These are phyloP conservation scores for Periconia sp. DNA, from an alignment of 2,329 filamentous ascomycete species.

Conservation along the genomic window DNA sequence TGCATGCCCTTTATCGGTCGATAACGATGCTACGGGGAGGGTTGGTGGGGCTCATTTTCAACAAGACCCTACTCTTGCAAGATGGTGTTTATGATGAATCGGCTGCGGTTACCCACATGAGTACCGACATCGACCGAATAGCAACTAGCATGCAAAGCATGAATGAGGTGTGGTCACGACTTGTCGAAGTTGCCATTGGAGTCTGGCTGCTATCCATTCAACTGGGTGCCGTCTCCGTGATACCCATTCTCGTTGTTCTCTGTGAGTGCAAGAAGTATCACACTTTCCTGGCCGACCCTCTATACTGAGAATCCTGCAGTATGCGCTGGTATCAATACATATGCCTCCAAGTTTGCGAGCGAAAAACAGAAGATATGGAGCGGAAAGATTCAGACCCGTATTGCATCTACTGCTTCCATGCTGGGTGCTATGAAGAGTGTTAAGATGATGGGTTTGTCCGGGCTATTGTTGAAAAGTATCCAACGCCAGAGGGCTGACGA, in stretches of 20 bases:
- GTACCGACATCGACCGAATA: constrained; percentile 10
- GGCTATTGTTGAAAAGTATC: constrained; percentile 4
- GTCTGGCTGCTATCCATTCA: constrained; percentile 31
- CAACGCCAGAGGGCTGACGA: constrained; percentile 6
- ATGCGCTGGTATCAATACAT: constrained; percentile 7
- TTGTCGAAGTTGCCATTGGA: constrained; percentile 15
- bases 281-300: constrained; percentile 1
- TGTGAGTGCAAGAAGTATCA: constrained; percentile 6
- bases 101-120: constrained; percentile 10
- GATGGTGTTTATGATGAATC: constrained; percentile 6
- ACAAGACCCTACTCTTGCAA: constrained; percentile 5
- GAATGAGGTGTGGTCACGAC: constrained; percentile 25
- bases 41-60: constrained; percentile 7
- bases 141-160: constrained; percentile 11
- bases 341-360: constrained; percentile 6
- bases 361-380: constrained; percentile 33
- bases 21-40: constrained; percentile 8
- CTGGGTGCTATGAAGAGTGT: constrained; percentile 44
- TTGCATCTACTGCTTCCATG: constrained; percentile 41
- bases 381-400: constrained; percentile 42
- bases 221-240: constrained; percentile 49
- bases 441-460: constrained; percentile 39
- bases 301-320: constrained; percentile 4
- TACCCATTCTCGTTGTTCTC: constrained; percentile 47
- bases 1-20: constrained; percentile 7